These are phyloP conservation scores for Sporobolomyces phaffii DNA, from an alignment of 768 basidiomycete species.

Conservation along the genomic window DNA sequence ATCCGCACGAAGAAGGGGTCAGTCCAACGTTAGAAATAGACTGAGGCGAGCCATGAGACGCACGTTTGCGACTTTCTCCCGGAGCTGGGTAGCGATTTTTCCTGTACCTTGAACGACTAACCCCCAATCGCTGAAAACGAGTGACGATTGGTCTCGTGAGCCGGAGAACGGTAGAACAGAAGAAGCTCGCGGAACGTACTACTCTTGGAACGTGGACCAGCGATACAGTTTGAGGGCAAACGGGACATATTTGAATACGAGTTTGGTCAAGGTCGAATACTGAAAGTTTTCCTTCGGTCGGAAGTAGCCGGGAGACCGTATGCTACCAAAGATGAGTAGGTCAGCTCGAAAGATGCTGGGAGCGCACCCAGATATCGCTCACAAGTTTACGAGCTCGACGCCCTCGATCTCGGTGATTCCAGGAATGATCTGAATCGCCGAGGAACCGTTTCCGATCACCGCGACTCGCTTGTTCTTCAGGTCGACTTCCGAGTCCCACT, in stretches of 20 bases:
- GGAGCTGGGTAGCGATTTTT: neutral
- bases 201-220: slow-evolving; percentile 23
- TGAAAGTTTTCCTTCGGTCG: slow-evolving; percentile 16
- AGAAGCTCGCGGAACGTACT: neutral
- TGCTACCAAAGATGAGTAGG: neutral
- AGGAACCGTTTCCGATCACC: slow-evolving; percentile 62
- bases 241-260: slow-evolving; percentile 33
- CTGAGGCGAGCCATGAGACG: neutral
- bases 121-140: slow-evolving; percentile 14
- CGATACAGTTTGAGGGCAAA: slow-evolving; percentile 24
- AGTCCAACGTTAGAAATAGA: too few species aligned
- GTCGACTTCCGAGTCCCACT: slow-evolving; percentile 56
- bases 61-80: neutral
- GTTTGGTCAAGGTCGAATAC: slow-evolving; percentile 4
- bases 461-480: slow-evolving; percentile 56
- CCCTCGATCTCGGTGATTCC: slow-evolving; percentile 39
- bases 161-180: too few species aligned
- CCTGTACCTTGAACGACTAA: slow-evolving; percentile 6
- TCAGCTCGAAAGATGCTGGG: neutral
- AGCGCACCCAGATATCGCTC: neutral
- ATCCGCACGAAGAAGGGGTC: too few species aligned
- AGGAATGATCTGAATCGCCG: slow-evolving; percentile 55
- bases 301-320: slow-evolving; percentile 24
- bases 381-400: slow-evolving; percentile 50
- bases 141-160: too few species aligned